Percentiles rank a stretch among this genome's conserved stretches.
Conservation (phyloP, 352 stramenopile species). For the Discostella stelligera region DNA sequence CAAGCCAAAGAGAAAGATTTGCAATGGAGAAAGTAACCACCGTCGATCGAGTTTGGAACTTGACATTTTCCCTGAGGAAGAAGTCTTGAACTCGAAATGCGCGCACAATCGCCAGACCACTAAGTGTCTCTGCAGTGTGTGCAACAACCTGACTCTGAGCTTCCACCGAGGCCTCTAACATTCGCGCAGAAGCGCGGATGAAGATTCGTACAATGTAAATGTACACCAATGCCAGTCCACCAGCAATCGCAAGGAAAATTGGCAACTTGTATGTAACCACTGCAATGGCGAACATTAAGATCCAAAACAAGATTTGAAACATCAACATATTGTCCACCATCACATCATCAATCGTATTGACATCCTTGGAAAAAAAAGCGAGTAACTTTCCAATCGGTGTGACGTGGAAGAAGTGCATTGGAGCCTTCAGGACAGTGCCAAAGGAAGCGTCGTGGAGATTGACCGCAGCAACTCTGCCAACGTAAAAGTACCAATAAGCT, state of each 20-base stretch:
- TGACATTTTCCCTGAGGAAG: constrained; percentile 9
- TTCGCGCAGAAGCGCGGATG: constrained; percentile 4
- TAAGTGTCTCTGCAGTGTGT: constrained; percentile 7
- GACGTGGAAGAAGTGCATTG: constrained; percentile 8
- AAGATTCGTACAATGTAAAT: constrained; percentile 10
- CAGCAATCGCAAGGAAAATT: constrained; percentile 7
- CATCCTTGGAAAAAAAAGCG: constrained; percentile 7
- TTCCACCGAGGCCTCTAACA: constrained; percentile 4
- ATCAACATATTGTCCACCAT: constrained; percentile 10
- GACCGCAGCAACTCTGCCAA: constrained; percentile 7
- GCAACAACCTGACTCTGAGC: constrained; percentile 8
- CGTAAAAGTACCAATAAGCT: constrained; percentile 10
- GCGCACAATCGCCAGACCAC: constrained; percentile 2
- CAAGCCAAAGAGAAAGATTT: constrained; percentile 8
- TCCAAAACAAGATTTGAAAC: constrained; percentile 8
- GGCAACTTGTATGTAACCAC: constrained; percentile 4
- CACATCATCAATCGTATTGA: constrained; percentile 9
- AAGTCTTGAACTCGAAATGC: constrained; percentile 8
- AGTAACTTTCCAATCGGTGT: constrained; percentile 8
- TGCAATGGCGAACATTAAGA: constrained; percentile 7
- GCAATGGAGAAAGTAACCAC: constrained; percentile 6
- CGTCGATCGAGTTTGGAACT: constrained; percentile 3
- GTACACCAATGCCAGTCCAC: not conserved
- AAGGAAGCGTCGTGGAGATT: constrained; percentile 7
- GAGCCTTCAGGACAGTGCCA: constrained; percentile 7